These are phyloP conservation scores for Steccherinum ochraceum DNA, from an alignment of 768 basidiomycete species.

Conservation along the genomic window DNA sequence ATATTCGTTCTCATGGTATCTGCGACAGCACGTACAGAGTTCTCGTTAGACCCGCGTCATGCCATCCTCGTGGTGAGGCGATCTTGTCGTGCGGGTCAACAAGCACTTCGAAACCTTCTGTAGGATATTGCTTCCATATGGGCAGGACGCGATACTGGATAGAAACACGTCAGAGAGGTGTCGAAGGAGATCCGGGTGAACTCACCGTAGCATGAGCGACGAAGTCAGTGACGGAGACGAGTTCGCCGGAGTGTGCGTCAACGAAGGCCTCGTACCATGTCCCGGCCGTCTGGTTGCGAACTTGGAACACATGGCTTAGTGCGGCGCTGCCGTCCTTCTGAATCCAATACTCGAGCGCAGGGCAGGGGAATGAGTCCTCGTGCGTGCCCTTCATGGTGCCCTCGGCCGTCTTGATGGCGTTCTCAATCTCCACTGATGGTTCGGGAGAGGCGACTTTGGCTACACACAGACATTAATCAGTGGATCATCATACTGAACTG, in stretches of 20 bases:
- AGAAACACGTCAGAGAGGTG: not conserved
- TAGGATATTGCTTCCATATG: conserved; percentile 40
- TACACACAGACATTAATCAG: conserved; percentile 1
- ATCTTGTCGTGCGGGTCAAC: conserved; percentile 46
- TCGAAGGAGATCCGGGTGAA: not conserved
- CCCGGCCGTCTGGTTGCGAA: conserved; percentile 32
- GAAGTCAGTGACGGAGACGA: conserved; percentile 48
- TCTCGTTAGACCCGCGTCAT: no score
- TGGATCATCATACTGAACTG: no score
- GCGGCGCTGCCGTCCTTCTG: conserved; percentile 31
- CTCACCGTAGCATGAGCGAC: conserved; percentile 37
- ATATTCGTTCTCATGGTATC: conserved; percentile 27
- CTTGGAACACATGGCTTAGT: conserved; percentile 36
- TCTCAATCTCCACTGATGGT: conserved; percentile 28
- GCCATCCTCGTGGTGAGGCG: conserved; percentile 56
- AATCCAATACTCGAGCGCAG: conserved; percentile 34
- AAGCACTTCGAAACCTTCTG: conserved; percentile 43
- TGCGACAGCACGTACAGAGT: no score
- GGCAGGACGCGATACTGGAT: conserved; percentile 43
- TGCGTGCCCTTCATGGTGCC: no score
- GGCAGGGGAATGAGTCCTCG: conserved; percentile 25
- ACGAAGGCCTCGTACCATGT: conserved; percentile 56
- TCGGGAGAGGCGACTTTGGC: conserved; percentile 24
- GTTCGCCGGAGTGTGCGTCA: conserved; percentile 46
- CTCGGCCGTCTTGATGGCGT: conserved; percentile 29